Conservation (phyloP, 2,329 filamentous ascomycete genomes). For the Cladosporium velox region DNA sequence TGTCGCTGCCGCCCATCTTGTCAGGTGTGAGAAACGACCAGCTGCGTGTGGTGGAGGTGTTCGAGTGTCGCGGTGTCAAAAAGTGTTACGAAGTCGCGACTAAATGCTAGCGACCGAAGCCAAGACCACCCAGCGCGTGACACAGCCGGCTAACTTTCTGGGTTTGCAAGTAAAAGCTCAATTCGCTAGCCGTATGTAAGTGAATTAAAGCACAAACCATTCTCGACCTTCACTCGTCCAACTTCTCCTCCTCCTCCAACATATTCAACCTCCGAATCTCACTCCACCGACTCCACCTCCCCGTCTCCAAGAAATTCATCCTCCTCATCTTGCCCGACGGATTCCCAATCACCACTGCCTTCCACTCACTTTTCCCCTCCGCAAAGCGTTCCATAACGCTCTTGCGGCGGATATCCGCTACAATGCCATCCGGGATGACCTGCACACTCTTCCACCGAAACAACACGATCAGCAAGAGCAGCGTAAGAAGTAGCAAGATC, state of each 20-base stretch:
- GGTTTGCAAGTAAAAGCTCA: not conserved
- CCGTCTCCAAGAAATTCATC: conserved; percentile 72
- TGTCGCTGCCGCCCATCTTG: not conserved
- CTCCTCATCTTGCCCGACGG: conserved; percentile 67
- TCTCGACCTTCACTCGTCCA: not conserved
- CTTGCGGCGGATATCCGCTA: conserved; percentile 28
- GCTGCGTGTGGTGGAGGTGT: not conserved
- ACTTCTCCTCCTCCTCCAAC: conserved; percentile 24
- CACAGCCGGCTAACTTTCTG: not conserved
- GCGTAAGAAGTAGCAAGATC: conserved; percentile 65
- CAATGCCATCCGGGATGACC: conserved; percentile 65
- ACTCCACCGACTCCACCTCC: conserved; percentile 68
- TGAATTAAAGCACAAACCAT: not conserved
- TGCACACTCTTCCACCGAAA: conserved; percentile 66
- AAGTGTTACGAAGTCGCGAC: not conserved
- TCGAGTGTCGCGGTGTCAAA: not conserved
- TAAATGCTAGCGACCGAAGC: not conserved
- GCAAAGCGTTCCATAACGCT: conserved; percentile 22
- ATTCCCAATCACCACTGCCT: conserved; percentile 70
- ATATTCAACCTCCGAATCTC: conserved; percentile 62
- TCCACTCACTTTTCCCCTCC: conserved; percentile 58
- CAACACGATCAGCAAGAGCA: conserved; percentile 63
- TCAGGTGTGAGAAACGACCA: not conserved
- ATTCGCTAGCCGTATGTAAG: not conserved
- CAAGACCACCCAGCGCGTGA: not conserved